phyloP scores from a whole-genome alignment of 2,329 filamentous ascomycete species.

The Tolypocladium album region DNA sequence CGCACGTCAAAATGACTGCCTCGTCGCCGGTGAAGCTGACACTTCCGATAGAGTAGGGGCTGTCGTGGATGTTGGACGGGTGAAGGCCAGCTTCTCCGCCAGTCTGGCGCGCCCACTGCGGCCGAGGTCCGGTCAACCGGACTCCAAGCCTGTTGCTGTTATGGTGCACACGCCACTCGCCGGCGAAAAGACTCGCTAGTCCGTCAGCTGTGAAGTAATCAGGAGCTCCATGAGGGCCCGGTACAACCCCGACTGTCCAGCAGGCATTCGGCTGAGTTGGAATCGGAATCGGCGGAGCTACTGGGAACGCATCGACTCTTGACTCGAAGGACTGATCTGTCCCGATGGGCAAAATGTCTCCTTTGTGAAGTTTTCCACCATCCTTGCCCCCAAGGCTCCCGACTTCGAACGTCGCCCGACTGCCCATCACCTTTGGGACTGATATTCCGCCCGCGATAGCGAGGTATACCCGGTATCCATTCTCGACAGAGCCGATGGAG shows the following conservation, averaged over 20 bases:
- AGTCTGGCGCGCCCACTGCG: constrained; percentile 23
- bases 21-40: constrained; percentile 32
- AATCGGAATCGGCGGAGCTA: constrained; percentile 8
- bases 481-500: constrained; percentile 11
- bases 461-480: constrained; percentile 22
- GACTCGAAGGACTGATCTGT: not conserved
- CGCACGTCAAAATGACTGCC: constrained; percentile 24
- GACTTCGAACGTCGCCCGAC: constrained; percentile 19
- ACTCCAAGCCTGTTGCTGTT: constrained; percentile 30
- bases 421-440: constrained; percentile 21
- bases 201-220: constrained; percentile 24
- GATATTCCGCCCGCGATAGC: constrained; percentile 22
- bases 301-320: not conserved
- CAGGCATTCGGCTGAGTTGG: constrained; percentile 12
- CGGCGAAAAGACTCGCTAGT: constrained; percentile 18
- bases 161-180: constrained; percentile 26
- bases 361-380: constrained; percentile 18
- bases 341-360: constrained; percentile 17
- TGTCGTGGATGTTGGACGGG: constrained; percentile 30
- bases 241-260: constrained; percentile 22
- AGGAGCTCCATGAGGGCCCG: constrained; percentile 26
- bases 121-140: constrained; percentile 24
- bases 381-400: constrained; percentile 22
- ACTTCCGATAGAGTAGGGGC: constrained; percentile 27
- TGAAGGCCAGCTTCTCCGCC: constrained; percentile 28